Conservation (phyloP, 305 asterid genomes). For the Fraxinus dipetala region DNA sequence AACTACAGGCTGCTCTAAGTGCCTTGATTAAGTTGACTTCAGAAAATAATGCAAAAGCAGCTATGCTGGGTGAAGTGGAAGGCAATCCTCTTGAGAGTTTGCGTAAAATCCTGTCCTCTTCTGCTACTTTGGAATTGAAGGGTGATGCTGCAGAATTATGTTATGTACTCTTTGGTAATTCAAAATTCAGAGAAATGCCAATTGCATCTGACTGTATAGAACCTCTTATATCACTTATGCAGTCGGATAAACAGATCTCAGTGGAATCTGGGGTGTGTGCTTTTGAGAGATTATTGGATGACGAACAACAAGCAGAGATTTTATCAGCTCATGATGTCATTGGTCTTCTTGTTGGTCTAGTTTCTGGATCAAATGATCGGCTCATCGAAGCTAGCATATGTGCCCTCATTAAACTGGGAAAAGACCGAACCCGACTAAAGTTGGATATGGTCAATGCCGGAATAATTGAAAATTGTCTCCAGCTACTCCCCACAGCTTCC, state of each 20-base stretch:
- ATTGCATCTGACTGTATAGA: constrained; percentile 60
- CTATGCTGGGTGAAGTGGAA: constrained; percentile 64
- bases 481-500: constrained; percentile 65
- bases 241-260: constrained; percentile 56
- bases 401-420: constrained; percentile 75
- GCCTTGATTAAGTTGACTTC: constrained; percentile 71
- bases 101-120: constrained; percentile 50
- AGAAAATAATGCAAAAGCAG: constrained; percentile 48
- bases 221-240: constrained; percentile 66
- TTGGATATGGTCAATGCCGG: constrained; percentile 86
- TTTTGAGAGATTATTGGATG: constrained; percentile 71
- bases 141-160: constrained; percentile 73
- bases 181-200: constrained; percentile 53
- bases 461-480: constrained; percentile 73
- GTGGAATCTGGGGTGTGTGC: constrained; percentile 80
- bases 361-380: constrained; percentile 68
- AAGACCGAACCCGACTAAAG: constrained; percentile 83
- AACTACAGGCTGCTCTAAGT: constrained; percentile 65
- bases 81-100: constrained; percentile 63
- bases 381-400: constrained; percentile 76
- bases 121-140: constrained; percentile 57
- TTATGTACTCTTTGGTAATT: constrained; percentile 52
- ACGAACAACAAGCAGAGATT: constrained; percentile 63
- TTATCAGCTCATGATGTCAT: constrained; percentile 60
- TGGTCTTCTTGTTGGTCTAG: constrained; percentile 58